Percentiles rank a stretch among this genome's conserved stretches.
Evolutionary conservation across 1,284 basidiomycete genomes (phyloP).

Genomic region (Trametes versicolor): DNA sequence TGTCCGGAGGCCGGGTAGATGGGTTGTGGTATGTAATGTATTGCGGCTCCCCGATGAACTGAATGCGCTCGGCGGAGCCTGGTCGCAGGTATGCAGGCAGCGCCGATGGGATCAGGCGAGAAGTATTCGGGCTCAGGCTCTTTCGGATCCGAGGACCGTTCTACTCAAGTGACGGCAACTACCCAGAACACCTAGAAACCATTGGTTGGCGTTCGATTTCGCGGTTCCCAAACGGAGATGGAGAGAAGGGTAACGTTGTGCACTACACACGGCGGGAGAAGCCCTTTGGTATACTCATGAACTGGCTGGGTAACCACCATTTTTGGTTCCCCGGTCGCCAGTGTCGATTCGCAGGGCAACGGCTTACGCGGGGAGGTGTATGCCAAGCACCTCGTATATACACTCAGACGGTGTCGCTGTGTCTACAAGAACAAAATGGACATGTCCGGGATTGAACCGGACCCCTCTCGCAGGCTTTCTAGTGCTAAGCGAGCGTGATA

Average conservation of each 20-base stretch:
- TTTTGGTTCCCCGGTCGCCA: too few species aligned
- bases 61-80: background rate
- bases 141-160: constrained; percentile 1
- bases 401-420: too few species aligned
- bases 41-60: background rate
- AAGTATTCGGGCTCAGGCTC: background rate
- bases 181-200: background rate
- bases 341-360: too few species aligned
- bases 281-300: too few species aligned
- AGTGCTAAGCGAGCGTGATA: constrained; percentile 38
- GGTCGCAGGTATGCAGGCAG: background rate
- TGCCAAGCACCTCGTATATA: background rate
- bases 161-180: background rate
- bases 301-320: too few species aligned
- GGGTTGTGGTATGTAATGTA: background rate
- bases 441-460: constrained; percentile 36
- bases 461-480: constrained; percentile 30
- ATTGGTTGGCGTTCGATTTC: background rate
- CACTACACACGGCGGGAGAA: too few species aligned
- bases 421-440: constrained; percentile 19
- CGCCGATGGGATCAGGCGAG: background rate
- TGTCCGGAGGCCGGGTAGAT: background rate
- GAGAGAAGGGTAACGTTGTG: too few species aligned
- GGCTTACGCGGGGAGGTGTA: background rate
- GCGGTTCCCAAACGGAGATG: background rate